Conservation (phyloP, 208 protist species). For the Acanthamoeba healyi region DNA sequence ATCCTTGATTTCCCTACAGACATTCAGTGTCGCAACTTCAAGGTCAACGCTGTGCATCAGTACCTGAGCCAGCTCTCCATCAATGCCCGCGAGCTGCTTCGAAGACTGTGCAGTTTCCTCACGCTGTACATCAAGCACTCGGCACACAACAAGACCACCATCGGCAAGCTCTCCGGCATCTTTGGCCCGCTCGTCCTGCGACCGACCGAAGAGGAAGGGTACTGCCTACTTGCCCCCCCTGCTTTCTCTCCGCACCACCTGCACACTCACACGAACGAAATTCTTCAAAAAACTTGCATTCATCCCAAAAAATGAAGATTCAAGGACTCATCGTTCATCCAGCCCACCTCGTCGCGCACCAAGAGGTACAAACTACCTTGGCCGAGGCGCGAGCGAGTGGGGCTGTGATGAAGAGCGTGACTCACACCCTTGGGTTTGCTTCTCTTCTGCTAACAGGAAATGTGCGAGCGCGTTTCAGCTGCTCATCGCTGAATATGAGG, state of each 20-base stretch:
- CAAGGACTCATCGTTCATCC: constrained; percentile 34
- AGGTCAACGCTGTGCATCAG: neutral
- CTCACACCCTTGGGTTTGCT: no score
- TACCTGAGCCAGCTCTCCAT: constrained; percentile 19
- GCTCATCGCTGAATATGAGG: neutral
- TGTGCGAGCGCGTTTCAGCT: neutral
- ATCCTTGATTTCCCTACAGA: neutral
- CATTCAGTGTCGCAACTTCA: constrained; percentile 2
- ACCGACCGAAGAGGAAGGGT: constrained; percentile 2
- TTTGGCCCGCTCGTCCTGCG: neutral
- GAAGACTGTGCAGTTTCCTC: constrained; percentile 8
- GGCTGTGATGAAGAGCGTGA: neutral
- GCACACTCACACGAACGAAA: neutral
- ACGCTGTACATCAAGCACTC: constrained; percentile 20
- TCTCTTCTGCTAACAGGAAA: neutral
- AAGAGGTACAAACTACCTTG: constrained; percentile 6
- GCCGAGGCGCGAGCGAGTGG: no score
- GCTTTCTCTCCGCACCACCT: neutral
- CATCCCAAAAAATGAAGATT: neutral
- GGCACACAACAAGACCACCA: constrained; percentile 14
- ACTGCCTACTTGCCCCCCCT: neutral
- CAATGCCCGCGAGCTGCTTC: neutral
- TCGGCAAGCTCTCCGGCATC: neutral
- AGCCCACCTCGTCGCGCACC: neutral
- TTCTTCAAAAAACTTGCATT: neutral